Evolutionary conservation across 1,284 basidiomycete species (phyloP), one percentile per base, ranked within the genome.

Genomic region (Cryptococcus sp.): DNA sequence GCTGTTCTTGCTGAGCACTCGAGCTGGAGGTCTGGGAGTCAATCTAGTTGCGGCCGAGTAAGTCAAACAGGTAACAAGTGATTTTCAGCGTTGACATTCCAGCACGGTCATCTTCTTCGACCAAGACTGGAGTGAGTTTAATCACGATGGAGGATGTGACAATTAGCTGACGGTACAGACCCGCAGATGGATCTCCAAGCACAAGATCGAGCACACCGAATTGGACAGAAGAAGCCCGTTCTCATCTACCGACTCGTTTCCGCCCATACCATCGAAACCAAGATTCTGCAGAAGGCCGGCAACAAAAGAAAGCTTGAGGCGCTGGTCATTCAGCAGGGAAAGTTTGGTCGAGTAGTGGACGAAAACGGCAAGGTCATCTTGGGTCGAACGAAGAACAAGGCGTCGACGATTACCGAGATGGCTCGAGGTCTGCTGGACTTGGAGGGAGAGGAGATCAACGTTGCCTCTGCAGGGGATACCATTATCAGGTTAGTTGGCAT

Each of bases 101-200:
- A 60, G 59, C 66, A 92, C 89, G 0, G 89, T 93, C 49, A 88
- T 93, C 50, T 91, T 93, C 72, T 97, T 92, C 63, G 92, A 95
- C 63, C 87, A 90, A 63, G 92, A 95, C 67, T 94, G 92, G 91
- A 74, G 86, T 87, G 67, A 52, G 80, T n/a, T n/a, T n/a, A n/a
- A n/a, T n/a, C n/a, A n/a, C n/a, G n/a, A n/a, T n/a, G n/a, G n/a
- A n/a, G n/a, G n/a, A n/a, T n/a, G n/a, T 28, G 11, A 45, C 22
- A 7, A 21, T 45, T 34, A 43, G 43, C 39, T 57, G 35, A 46
- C 53, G 57, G 28, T 54, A 37, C 4, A 89, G 88, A 97, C 64
- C 93, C 93, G 0, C 90, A 94, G 75, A 91, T 93, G 84, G 94
- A 98, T 59, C 77, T 91, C 4, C 93, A 98, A 71, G 94, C 94